These are phyloP conservation scores for Gaeumannomyces tritici DNA, from an alignment of 2,329 filamentous ascomycete genomes.

Conservation along the genomic window DNA sequence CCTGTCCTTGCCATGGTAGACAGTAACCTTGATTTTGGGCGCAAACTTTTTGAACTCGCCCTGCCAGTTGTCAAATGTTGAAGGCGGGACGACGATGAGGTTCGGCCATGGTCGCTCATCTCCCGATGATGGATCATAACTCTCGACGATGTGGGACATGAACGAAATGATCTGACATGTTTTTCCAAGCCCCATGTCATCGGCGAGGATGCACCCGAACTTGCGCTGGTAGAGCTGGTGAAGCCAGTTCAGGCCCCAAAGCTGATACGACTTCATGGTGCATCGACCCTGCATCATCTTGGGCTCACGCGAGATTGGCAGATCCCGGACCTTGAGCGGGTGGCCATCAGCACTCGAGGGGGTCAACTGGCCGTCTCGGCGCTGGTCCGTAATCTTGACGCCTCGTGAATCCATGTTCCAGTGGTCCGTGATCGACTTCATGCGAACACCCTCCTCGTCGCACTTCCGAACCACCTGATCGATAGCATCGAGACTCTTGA, in stretches of 20 bases:
- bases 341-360: slow-evolving; percentile 25
- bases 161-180: slow-evolving; percentile 95
- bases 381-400: slow-evolving; percentile 20
- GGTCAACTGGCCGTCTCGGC: slow-evolving; percentile 17
- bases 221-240: slow-evolving; percentile 69
- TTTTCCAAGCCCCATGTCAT: slow-evolving; percentile 96
- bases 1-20: slow-evolving; percentile 56
- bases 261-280: slow-evolving; percentile 82
- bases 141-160: slow-evolving; percentile 71
- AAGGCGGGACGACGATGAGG: slow-evolving; percentile 83
- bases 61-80: slow-evolving; percentile 93
- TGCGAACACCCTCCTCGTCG: slow-evolving; percentile 55
- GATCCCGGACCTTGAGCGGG: slow-evolving; percentile 21
- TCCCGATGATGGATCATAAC: slow-evolving; percentile 25
- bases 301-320: slow-evolving; percentile 55
- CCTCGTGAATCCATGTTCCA: slow-evolving; percentile 42
- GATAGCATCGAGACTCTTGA: slow-evolving; percentile 70
- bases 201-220: slow-evolving; percentile 83
- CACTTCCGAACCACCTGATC: slow-evolving; percentile 73
- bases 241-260: slow-evolving; percentile 94
- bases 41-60: slow-evolving; percentile 85
- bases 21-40: slow-evolving; percentile 65
- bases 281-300: slow-evolving; percentile 66
- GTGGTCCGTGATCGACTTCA: slow-evolving; percentile 33
- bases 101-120: slow-evolving; percentile 53